Base-by-base conservation (phyloP, 768 basidiomycete genomes). In the Galerina sulciceps region DNA sequence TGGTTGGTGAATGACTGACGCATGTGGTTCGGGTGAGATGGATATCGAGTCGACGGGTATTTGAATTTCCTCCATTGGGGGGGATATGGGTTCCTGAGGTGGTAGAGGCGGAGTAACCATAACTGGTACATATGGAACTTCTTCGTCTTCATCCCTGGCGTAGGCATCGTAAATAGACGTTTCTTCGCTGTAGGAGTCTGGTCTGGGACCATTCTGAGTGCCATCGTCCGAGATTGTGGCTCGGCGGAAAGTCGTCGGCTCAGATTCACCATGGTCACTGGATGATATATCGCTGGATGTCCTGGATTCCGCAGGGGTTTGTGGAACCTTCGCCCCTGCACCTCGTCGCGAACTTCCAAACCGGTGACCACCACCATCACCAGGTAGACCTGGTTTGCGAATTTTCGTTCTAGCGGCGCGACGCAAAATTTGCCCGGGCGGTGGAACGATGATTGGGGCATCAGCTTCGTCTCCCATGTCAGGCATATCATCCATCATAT, bases 331-430 rank as follows among this genome's bases (percentile, higher is more conserved):
- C 59, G 67, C 57, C 14, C 73, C 68, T 13, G 69, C 69, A 15
- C 74, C 75, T 45, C 81, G 69, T 53, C 81, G 74, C 14, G 78
- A 75, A 22, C 84, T 73, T 36, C 82, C 81, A 74, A 96, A 96
- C 10, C 94, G 88, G 80, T 93, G 93, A 1, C 91, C 91, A 35
- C 84, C 87, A 10, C 90, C 91, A 72, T 91, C 93, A 20, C 87
- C 91, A 13, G 84, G 81, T 6, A 89, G 71, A 5, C 85, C 84
- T 13, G 88, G 80, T 76, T 99, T 99, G 36, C 96, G 89, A 65
- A 99, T 97, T 78, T 94, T 95, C 1, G 97, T 99, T 13, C 96
- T 87, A 4, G 94, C 94, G 10, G 94, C 86, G 37, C 97, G 90
- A 18, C 94, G 90, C 11, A 99, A 81, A 65, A 95, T 94, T 71